Conservation (phyloP, 2,329 filamentous ascomycete species). For the Hymenotorrendiella dingleyae region DNA sequence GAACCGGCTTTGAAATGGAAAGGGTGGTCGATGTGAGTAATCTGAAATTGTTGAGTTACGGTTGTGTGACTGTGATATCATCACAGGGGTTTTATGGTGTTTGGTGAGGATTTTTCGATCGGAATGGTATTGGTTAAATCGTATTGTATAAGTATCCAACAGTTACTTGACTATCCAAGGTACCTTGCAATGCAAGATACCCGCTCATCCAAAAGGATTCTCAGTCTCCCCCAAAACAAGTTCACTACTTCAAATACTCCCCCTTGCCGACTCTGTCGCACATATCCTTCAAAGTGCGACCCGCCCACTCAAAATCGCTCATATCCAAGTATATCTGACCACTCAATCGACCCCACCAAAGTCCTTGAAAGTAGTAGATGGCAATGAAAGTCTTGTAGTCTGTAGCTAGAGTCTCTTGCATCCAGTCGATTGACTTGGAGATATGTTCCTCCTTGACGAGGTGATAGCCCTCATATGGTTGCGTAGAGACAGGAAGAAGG, state of each 20-base stretch:
- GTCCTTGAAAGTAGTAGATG: conserved; percentile 52
- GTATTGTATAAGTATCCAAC: too few relatives aligned
- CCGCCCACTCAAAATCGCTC: conserved; percentile 70
- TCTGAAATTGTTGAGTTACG: too few relatives aligned
- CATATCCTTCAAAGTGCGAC: conserved; percentile 36
- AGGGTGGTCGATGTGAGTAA: too few relatives aligned
- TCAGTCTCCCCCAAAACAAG: too few relatives aligned
- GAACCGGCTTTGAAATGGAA: too few relatives aligned
- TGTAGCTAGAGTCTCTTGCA: conserved; percentile 45
- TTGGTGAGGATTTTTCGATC: too few relatives aligned
- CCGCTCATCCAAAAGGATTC: too few relatives aligned
- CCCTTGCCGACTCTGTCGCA: conserved; percentile 45
- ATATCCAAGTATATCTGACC: conserved; percentile 80
- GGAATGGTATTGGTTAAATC: too few relatives aligned
- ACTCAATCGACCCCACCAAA: conserved; percentile 68
- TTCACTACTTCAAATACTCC: conserved; percentile 19
- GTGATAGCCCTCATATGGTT: not conserved
- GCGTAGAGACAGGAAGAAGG: conserved; percentile 53
- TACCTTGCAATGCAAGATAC: too few relatives aligned
- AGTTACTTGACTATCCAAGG: too few relatives aligned
- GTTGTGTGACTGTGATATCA: too few relatives aligned
- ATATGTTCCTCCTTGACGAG: conserved; percentile 27
- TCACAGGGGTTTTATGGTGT: too few relatives aligned
- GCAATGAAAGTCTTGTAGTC: conserved; percentile 69
- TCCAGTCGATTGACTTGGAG: conserved; percentile 50